phyloP scores from a whole-genome alignment of 2,329 filamentous ascomycete genomes.

The Cytospora piceicola region DNA sequence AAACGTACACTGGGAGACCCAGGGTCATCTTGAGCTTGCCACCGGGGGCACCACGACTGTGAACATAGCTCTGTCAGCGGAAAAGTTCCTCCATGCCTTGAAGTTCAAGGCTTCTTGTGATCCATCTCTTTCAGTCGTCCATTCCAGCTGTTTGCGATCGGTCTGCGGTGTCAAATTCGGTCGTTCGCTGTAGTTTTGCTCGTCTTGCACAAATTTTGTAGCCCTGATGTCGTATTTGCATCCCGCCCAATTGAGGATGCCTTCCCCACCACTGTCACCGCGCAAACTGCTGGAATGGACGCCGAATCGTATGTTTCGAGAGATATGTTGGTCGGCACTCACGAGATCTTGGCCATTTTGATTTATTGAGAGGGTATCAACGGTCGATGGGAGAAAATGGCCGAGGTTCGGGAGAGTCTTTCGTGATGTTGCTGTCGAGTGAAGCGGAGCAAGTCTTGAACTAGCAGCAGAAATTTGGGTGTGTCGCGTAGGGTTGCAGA shows the following conservation, averaged over 20 bases:
- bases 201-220: slow-evolving; percentile 11
- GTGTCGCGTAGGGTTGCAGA: slow-evolving; percentile 19
- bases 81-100: slow-evolving; percentile 1
- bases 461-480: slow-evolving; percentile 28
- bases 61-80: slow-evolving; percentile 41
- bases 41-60: slow-evolving; percentile 87
- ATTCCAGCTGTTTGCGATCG: slow-evolving; percentile 20
- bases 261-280: not conserved
- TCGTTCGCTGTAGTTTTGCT: not conserved
- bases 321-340: slow-evolving; percentile 13
- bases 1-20: slow-evolving; percentile 98
- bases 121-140: slow-evolving; percentile 20
- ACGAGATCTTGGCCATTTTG: slow-evolving; percentile 33
- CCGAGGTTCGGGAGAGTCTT: slow-evolving; percentile 27
- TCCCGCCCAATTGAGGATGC: not conserved
- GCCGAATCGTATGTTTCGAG: not conserved
- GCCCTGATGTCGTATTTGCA: slow-evolving; percentile 10
- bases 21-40: slow-evolving; percentile 99
- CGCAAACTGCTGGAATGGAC: slow-evolving; percentile 28
- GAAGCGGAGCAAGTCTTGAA: slow-evolving; percentile 19
- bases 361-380: slow-evolving; percentile 27
- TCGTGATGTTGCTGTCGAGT: slow-evolving; percentile 26
- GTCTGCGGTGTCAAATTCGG: not conserved
- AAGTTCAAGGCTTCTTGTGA: not conserved
- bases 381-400: slow-evolving; percentile 28